These are phyloP conservation scores for Trifolium fragiferum DNA, from an alignment of 306 rosid genomes.

Conservation along the genomic window DNA sequence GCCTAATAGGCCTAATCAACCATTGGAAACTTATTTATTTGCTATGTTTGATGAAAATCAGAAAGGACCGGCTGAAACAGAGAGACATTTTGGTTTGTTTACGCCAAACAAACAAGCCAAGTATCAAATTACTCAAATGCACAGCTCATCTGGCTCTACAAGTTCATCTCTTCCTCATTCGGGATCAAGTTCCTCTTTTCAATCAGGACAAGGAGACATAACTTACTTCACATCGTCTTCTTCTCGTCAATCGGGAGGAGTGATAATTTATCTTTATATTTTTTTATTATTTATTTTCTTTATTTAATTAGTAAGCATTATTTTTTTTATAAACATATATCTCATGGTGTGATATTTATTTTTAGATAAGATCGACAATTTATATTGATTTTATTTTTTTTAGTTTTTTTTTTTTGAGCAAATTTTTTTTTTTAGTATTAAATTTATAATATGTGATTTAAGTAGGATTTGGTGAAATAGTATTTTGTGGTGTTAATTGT, in stretches of 20 bases:
- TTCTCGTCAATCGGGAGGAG: not conserved
- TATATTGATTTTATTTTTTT: no score
- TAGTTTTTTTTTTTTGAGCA: no score
- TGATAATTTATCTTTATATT: no score
- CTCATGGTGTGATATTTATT: not conserved
- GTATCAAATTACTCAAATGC: not conserved
- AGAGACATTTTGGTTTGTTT: not conserved
- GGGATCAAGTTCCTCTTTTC: not conserved
- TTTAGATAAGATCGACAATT: no score
- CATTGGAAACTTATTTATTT: constrained; percentile 7
- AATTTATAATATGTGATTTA: not conserved
- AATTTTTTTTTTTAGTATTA: no score
- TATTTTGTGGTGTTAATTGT: not conserved
- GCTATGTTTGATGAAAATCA: constrained; percentile 9
- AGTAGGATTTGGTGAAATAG: not conserved
- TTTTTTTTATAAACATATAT: no score
- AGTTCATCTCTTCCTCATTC: no score
- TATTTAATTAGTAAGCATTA: not conserved
- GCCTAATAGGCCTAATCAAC: not conserved
- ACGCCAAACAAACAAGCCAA: not conserved
- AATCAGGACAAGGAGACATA: not conserved
- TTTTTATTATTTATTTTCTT: not conserved
- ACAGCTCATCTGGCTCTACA: not conserved
- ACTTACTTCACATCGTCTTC: not conserved
- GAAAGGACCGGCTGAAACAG: not conserved